Evolutionary conservation across 768 basidiomycete genomes (phyloP), one percentile per base, ranked within the genome.

Genomic region (Punctularia strigosozonata): DNA sequence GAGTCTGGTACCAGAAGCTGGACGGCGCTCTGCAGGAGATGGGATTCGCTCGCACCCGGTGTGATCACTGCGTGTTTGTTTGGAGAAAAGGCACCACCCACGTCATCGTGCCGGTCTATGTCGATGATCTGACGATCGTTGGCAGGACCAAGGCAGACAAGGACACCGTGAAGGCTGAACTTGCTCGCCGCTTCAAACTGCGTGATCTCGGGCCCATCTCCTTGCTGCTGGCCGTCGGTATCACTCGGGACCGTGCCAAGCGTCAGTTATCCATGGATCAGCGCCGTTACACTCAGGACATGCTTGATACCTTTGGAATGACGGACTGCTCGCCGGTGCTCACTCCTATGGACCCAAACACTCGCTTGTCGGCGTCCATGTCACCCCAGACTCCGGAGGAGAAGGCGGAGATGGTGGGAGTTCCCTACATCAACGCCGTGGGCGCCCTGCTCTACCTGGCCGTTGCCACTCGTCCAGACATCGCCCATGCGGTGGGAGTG

Each of bases 391-490:
- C 26, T 4, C 20, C 43, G 5, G 22, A 31, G 10, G 37, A 39
- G 7, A 31, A 24, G 6, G 38, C 30, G 25, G 31, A 38, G 19
- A 45, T 47, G 42, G 42, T 36, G 2, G 36, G 48, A 20, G 28
- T 23, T 3, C 44, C 44, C 5, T 61, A 57, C 41, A 41, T 36
- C 15, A 40, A 42, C 28, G 46, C 54, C 32, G 56, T 66, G 21
- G 61, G 55, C 18, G 52, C 50, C 15, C 58, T 63, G 5, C 53
- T 63, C 39, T 64, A 61, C 43, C 42, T 53, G 2, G 51, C 60
- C 1, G 38, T 58, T 1, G 50, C 48, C 5, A 61, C 60, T 1
- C 51, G 58, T 2, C 64, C 64, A 1, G 63, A 70, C 43, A 66
- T 69, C 31, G 46, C 60, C 1, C 63, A 52, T 39, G 51, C 63